Evolutionary conservation across 2,329 filamentous ascomycete genomes (phyloP), one percentile per base, ranked within the genome.

Genomic region (Teratosphaeria epicoccoides): DNA sequence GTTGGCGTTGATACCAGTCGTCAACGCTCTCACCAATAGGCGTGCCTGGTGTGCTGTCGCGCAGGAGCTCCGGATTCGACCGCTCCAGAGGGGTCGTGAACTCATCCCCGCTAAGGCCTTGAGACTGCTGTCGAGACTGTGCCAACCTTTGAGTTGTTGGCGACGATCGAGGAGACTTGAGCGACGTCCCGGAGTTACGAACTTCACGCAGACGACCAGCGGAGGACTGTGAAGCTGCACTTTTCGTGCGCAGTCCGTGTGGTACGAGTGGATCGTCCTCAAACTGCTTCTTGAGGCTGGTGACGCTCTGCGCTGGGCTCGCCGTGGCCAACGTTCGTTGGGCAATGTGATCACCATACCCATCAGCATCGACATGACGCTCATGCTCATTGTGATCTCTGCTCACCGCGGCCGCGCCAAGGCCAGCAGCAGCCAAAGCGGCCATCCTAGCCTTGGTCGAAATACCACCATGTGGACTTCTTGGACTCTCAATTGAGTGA

Each of bases 271-370:
- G 60, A 23, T 81, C 81, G 46, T 82, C 81, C 61, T 89, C 63
- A 62, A 89, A 91, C 14, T 59, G 61, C 51, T 63, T 61, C 45
- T 61, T 63, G 25, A 67, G 54, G 56, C 90, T 93, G 10, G 88
- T 91, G 14, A 95, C 87, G 61, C 90, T 96, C 59, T 93, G 90
- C 54, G 95, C 90, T 0, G 91, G 91, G 64, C 90, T 96, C 47
- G 52, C 59, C 29, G 62, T 54, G 22, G 59, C 58, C 7, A 46
- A 24, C 14, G 6, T 46, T 14, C 59, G 60, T 17, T 54, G 55
- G 7, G 47, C n/a, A 49, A 49, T 53, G 22, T 37, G 40, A 9
- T 57, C 51, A n/a, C 62, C 64, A 52, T 67, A 66, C 2, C 60
- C 63, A 51, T 66, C 63, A 17, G 59, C 61, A 52, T 66, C 61